Percentiles rank a stretch among this genome's conserved stretches.
Evolutionary conservation across 176 grass and related monocot species (phyloP).

Genomic region (Oryza coarctata): DNA sequence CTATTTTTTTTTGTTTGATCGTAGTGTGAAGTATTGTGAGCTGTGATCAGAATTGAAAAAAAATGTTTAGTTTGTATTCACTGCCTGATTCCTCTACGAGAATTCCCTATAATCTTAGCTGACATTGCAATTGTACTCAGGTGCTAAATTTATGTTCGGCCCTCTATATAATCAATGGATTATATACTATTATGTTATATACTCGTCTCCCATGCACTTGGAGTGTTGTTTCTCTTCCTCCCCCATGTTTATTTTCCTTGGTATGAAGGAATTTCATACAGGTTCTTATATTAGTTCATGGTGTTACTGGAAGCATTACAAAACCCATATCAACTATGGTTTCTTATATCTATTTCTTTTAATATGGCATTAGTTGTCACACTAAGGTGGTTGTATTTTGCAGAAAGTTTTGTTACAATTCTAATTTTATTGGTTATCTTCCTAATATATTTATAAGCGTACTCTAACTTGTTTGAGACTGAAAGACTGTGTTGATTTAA

Average conservation of each 20-base stretch:
- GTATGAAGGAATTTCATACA: not conserved
- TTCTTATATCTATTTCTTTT: not conserved
- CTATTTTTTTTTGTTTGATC: not conserved
- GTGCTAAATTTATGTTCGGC: not conserved
- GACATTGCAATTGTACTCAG: not conserved
- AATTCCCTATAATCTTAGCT: not conserved
- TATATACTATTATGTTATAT: no score
- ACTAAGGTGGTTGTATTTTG: not conserved
- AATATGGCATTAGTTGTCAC: not conserved
- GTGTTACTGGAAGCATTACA: not conserved
- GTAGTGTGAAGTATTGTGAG: not conserved
- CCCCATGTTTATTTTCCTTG: not conserved
- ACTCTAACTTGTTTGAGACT: no score
- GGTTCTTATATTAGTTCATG: not conserved
- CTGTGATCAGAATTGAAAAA: not conserved
- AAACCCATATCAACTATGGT: not conserved
- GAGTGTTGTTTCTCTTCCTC: not conserved
- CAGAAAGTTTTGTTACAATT: not conserved
- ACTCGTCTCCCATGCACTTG: not conserved
- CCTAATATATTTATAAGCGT: conserved; percentile 16
- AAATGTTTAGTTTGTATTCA: not conserved
- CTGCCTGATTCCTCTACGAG: not conserved
- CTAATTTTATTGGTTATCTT: not conserved
- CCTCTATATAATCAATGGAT: no score
- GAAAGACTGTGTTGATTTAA: no score